Conservation (phyloP, 2,329 filamentous ascomycete genomes). For the Metarhizium rileyi region DNA sequence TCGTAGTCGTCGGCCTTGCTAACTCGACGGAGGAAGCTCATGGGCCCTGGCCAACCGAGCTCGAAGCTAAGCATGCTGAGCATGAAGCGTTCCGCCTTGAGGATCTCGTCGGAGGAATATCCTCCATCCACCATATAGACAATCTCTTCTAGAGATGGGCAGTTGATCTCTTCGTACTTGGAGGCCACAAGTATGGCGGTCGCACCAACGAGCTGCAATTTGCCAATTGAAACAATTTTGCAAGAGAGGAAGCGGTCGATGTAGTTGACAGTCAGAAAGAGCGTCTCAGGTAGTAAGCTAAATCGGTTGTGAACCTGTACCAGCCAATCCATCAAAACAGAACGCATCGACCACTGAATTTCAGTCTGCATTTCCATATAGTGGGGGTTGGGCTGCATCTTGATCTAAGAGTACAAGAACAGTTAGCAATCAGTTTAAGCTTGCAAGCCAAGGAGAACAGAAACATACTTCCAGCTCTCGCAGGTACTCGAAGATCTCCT, state of each 20-base stretch:
- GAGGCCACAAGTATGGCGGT: slow-evolving; percentile 93
- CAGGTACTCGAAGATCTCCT: slow-evolving; percentile 95
- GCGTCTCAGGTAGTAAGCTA: slow-evolving; percentile 80
- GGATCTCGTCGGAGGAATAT: slow-evolving; percentile 81
- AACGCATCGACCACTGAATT: slow-evolving; percentile 98
- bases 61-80: slow-evolving; percentile 92
- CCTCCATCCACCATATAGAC: slow-evolving; percentile 96
- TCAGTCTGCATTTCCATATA: slow-evolving; percentile 98
- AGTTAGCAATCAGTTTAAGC: neutral
- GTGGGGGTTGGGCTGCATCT: slow-evolving; percentile 76
- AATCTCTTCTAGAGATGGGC: slow-evolving; percentile 88
- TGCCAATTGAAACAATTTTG: slow-evolving; percentile 91
- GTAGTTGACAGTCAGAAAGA: slow-evolving; percentile 93
- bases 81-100: slow-evolving; percentile 98
- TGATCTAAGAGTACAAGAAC: slow-evolving; percentile 40
- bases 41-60: slow-evolving; percentile 94
- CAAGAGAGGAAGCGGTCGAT: slow-evolving; percentile 91
- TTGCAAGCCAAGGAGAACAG: neutral
- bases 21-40: slow-evolving; percentile 94
- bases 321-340: slow-evolving; percentile 95
- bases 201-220: slow-evolving; percentile 90
- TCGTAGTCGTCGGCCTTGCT: slow-evolving; percentile 99
- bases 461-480: slow-evolving; percentile 67
- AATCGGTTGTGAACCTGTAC: slow-evolving; percentile 94
- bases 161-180: slow-evolving; percentile 99